phyloP scores from a whole-genome alignment of 805 yeast species.

The Starmerella lactis-condensi region DNA sequence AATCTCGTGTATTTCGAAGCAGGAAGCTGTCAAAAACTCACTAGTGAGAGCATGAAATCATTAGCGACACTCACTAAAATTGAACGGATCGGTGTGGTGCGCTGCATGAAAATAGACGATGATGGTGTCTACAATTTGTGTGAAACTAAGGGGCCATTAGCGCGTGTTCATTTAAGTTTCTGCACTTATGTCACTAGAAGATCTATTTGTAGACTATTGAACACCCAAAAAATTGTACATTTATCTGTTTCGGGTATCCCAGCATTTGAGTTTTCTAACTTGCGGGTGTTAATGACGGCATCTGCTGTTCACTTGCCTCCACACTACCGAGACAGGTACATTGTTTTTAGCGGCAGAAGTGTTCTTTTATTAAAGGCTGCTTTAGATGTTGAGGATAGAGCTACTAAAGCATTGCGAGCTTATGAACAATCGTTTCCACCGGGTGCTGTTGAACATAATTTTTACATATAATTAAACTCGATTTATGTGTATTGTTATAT shows the following conservation, averaged over 20 bases:
- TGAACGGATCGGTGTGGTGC: slow-evolving; percentile 82
- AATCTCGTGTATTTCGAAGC: slow-evolving; percentile 82
- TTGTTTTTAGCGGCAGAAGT: no score
- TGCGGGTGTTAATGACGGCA: slow-evolving; percentile 66
- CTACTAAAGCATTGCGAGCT: no score
- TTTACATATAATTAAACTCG: no score
- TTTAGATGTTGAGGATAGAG: no score
- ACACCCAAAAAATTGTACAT: slow-evolving; percentile 69
- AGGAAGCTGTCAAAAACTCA: slow-evolving; percentile 81
- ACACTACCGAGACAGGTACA: no score
- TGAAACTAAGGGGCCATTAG: slow-evolving; percentile 54
- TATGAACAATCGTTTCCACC: no score
- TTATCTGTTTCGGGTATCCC: slow-evolving; percentile 79
- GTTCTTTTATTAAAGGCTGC: no score
- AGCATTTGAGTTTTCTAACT: slow-evolving; percentile 72
- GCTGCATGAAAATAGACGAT: slow-evolving; percentile 75
- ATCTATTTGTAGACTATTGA: slow-evolving; percentile 58
- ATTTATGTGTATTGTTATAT: no score
- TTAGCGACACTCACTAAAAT: slow-evolving; percentile 59
- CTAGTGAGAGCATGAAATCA: slow-evolving; percentile 64
- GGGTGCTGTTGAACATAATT: no score
- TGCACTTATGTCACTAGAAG: slow-evolving; percentile 63
- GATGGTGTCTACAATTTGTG: slow-evolving; percentile 51
- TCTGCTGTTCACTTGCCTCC: no score
- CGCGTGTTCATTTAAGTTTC: slow-evolving; percentile 82